These are phyloP conservation scores for Artemisia annua DNA, from an alignment of 129 eudicot species.

Conservation along the genomic window DNA sequence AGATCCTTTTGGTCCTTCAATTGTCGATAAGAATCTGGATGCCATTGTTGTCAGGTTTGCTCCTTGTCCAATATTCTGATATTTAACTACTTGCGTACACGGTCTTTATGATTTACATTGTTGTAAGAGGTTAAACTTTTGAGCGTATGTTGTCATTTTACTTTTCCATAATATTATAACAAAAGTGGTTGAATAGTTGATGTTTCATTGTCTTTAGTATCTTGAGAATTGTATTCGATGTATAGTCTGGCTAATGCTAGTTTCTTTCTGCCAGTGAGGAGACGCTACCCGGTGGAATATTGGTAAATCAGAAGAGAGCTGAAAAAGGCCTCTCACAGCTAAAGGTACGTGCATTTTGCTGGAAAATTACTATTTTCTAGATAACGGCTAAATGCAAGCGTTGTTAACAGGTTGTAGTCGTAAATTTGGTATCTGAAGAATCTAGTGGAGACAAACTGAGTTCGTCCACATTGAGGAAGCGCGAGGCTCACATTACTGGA, in stretches of 20 bases:
- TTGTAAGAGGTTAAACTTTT: not conserved
- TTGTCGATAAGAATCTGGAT: constrained; percentile 75
- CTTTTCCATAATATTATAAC: not conserved
- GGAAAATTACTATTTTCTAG: not conserved
- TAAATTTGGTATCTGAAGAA: constrained; percentile 59
- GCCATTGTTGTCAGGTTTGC: constrained; percentile 89
- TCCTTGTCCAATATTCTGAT: not conserved
- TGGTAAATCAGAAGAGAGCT: constrained; percentile 80
- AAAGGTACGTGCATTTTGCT: constrained; percentile 46
- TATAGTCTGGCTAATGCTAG: not conserved
- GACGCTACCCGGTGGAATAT: constrained; percentile 81
- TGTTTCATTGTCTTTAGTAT: not conserved
- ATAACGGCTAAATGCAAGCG: constrained; percentile 4
- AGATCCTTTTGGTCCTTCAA: constrained; percentile 94
- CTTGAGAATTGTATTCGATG: not conserved
- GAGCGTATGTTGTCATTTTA: not conserved
- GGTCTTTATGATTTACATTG: too few relatives aligned
- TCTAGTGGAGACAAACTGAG: constrained; percentile 61
- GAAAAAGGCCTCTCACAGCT: constrained; percentile 78
- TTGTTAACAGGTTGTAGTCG: constrained; percentile 68
- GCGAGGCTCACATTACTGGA: constrained; percentile 60
- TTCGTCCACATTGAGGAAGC: constrained; percentile 62
- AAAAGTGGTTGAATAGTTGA: not conserved
- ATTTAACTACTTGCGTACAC: not conserved
- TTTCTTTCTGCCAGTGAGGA: constrained; percentile 63